Evolutionary conservation across 768 basidiomycete species (phyloP).

Genomic region (Pisolithus albus): DNA sequence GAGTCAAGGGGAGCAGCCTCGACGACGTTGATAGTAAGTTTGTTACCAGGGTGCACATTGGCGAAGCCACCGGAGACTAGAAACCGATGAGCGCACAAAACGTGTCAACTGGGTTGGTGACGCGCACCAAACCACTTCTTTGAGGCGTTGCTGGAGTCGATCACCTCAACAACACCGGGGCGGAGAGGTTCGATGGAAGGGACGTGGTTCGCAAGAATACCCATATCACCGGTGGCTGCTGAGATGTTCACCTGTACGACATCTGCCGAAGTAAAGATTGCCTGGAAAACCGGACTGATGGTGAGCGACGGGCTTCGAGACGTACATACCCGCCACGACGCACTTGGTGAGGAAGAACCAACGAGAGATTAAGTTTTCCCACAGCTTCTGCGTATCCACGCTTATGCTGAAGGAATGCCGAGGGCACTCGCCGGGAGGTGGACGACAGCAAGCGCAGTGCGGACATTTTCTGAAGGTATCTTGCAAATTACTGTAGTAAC

Average conservation of each 20-base stretch:
- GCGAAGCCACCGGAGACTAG: constrained; percentile 95
- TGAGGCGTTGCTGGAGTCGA: constrained; percentile 66
- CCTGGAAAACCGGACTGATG: constrained; percentile 37
- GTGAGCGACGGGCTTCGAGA: constrained; percentile 9
- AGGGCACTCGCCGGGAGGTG: constrained; percentile 53
- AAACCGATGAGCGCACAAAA: constrained; percentile 2
- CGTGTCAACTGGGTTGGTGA: not conserved
- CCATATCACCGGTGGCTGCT: constrained; percentile 96
- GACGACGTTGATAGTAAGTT: constrained; percentile 91
- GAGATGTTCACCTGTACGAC: constrained; percentile 95
- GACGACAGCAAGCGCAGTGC: constrained; percentile 64
- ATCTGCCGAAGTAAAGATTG: constrained; percentile 85
- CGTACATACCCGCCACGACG: constrained; percentile 19
- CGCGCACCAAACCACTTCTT: constrained; percentile 97
- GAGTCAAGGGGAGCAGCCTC: constrained; percentile 91
- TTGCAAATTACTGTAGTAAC: not conserved
- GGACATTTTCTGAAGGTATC: constrained; percentile 48
- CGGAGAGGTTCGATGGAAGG: constrained; percentile 94
- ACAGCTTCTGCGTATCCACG: constrained; percentile 90
- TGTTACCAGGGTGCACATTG: constrained; percentile 96
- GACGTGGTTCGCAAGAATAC: constrained; percentile 97
- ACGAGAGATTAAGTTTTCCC: constrained; percentile 87
- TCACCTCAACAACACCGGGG: constrained; percentile 91
- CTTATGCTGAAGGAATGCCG: constrained; percentile 44
- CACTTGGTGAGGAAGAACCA: constrained; percentile 95